These are phyloP conservation scores for Macrolepiota fuliginosa DNA, from an alignment of 768 basidiomycete species.

Conservation along the genomic window DNA sequence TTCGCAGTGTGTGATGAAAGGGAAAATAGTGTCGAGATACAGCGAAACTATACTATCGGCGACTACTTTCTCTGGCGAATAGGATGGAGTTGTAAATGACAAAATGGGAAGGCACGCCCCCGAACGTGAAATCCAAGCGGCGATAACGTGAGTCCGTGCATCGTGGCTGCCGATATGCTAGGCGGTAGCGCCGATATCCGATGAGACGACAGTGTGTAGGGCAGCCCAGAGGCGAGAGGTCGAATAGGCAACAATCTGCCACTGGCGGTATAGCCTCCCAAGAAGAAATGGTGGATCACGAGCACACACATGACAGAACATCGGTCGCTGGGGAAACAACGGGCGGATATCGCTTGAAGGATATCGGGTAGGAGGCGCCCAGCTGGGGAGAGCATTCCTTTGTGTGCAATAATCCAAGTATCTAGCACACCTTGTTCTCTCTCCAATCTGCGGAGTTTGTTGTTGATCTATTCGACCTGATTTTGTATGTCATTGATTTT, in stretches of 20 bases:
- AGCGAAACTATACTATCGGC: not conserved
- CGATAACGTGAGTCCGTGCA: not conserved
- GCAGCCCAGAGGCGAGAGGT: slow-evolving; percentile 17
- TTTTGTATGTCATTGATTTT: not conserved
- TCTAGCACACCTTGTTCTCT: not conserved
- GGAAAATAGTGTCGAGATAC: slow-evolving; percentile 4
- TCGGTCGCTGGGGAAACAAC: slow-evolving; percentile 16
- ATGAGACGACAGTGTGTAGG: slow-evolving; percentile 17
- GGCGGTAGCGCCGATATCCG: not conserved
- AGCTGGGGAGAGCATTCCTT: slow-evolving; percentile 11
- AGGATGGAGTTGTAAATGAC: not conserved
- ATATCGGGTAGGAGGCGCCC: slow-evolving; percentile 16
- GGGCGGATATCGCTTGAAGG: slow-evolving; percentile 17
- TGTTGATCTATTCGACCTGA: not conserved
- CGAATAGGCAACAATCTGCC: slow-evolving; percentile 13
- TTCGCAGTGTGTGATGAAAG: slow-evolving; percentile 2
- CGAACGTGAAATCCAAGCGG: slow-evolving; percentile 9
- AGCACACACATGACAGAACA: slow-evolving; percentile 17
- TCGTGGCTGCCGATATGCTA: not conserved
- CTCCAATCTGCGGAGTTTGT: not conserved
- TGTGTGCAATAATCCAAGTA: not conserved
- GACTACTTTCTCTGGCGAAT: not conserved
- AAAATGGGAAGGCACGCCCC: slow-evolving; percentile 5
- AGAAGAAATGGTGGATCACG: slow-evolving; percentile 16
- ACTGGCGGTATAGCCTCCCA: slow-evolving; percentile 17